Evolutionary conservation across 1,284 basidiomycete species (phyloP), one percentile per base, ranked within the genome.

Genomic region (Puccinia hordei): DNA sequence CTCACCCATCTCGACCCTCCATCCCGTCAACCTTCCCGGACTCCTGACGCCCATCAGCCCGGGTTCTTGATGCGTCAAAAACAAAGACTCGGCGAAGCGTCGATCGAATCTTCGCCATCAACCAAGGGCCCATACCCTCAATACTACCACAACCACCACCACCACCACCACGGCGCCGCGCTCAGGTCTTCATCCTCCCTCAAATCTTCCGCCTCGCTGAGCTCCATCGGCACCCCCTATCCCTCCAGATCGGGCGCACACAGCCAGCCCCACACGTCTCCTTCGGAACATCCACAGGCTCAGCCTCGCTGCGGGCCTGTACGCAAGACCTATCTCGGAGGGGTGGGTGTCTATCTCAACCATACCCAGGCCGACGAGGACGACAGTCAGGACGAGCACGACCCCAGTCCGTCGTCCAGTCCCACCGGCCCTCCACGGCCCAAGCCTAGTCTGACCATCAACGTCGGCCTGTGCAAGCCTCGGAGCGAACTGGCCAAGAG

Each of bases 281-380:
- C 55, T 9, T 59, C 65, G 1, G 33, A 38, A 8, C 22, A 59
- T 22, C 51, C 46, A 4, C 27, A 46, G 9, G 76, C 44, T 3
- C 41, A 71, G 12, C 6, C 19, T 71, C 38, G 15, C 30, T 15
- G n/a, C 6, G 68, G 27, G 15, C 76, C 76, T 1, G 41, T 75
- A 17, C 65, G 76, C 27, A 33, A n/a, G 27, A 78, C 76, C 13
- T 78, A 78, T 61, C 24, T 78, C 4, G 76, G 76, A 2, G 76
- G 76, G 24, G 55, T 78, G n/a, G 76, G 76, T 15, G 76, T 69
- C 22, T 78, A 78, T 78, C 49, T 78, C 19, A 78, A 71, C 24
- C 35, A 69, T 12, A 0, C 41, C n/a, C 57, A 75, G 19, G 38
- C 19, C 19, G 59, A 75, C 27, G 57, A 63, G 10, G 73, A 75